A percentile compares a stretch with the other conserved stretches of the same genome.
Conservation (phyloP, 2,329 filamentous ascomycete genomes). For the Microdochium nivale region DNA sequence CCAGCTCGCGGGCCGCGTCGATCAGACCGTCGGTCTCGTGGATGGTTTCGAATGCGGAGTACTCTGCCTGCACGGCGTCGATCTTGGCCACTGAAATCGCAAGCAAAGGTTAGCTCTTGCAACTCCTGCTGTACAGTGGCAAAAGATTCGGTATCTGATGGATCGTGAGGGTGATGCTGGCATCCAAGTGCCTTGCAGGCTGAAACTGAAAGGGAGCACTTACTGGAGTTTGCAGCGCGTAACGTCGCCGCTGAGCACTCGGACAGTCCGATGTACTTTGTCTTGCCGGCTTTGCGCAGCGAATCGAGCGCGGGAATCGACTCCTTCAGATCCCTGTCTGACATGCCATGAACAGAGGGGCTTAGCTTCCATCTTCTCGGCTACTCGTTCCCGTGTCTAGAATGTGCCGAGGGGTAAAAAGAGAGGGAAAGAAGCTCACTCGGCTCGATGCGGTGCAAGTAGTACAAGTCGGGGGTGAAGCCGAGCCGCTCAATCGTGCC, state of each 20-base stretch:
- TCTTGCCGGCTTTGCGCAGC: slow-evolving; percentile 34
- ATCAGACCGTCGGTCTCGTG: slow-evolving; percentile 10
- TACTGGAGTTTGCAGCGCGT: slow-evolving; percentile 33
- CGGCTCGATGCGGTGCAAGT: not conserved
- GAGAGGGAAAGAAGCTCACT: not conserved
- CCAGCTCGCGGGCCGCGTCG: slow-evolving; percentile 6
- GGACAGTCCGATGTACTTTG: slow-evolving; percentile 39
- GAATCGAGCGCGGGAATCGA: slow-evolving; percentile 18
- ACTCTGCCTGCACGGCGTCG: slow-evolving; percentile 36
- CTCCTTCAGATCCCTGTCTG: not conserved
- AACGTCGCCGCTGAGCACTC: slow-evolving; percentile 36
- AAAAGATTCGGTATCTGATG: too few species aligned
- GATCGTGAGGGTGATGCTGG: too few species aligned
- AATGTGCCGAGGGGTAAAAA: too few species aligned
- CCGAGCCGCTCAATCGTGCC: slow-evolving; percentile 23
- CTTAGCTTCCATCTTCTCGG: too few species aligned
- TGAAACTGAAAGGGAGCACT: slow-evolving; percentile 4
- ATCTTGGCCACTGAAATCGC: slow-evolving; percentile 30
- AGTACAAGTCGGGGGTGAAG: slow-evolving; percentile 11
- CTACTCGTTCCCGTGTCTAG: too few species aligned
- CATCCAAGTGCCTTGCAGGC: too few species aligned
- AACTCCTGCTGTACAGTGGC: too few species aligned
- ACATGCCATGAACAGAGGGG: too few species aligned
- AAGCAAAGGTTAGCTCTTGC: too few species aligned
- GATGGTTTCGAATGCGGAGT: slow-evolving; percentile 20